phyloP scores from a whole-genome alignment of 2,329 filamentous ascomycete species.

The Exophiala xenobiotica region DNA sequence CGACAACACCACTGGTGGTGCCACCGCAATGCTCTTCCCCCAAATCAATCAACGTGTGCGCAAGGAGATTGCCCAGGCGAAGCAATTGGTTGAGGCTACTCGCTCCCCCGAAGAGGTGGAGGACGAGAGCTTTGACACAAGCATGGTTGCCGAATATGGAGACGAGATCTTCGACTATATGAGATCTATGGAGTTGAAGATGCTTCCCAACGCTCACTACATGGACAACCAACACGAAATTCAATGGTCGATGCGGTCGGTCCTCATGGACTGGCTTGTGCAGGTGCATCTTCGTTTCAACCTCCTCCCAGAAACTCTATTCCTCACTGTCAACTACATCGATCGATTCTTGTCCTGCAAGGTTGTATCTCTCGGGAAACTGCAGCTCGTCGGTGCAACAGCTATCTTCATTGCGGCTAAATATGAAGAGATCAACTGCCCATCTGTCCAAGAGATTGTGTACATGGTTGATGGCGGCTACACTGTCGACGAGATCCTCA shows the following conservation, averaged over 20 bases:
- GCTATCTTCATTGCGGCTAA: constrained; percentile 95
- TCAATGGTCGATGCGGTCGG: constrained; percentile 97
- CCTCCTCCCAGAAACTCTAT: constrained; percentile 89
- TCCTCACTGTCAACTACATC: constrained; percentile 93
- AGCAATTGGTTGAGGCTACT: constrained; percentile 64
- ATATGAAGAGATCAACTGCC: constrained; percentile 98
- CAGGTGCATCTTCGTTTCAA: constrained; percentile 92
- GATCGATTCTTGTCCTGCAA: constrained; percentile 95
- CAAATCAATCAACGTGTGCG: constrained; percentile 66
- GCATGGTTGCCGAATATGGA: constrained; percentile 95
- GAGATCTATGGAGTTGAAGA: constrained; percentile 76
- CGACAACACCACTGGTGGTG: constrained; percentile 68
- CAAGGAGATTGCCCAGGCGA: constrained; percentile 70
- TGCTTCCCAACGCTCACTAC: constrained; percentile 88
- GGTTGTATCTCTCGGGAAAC: constrained; percentile 88
- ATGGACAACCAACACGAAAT: constrained; percentile 98
- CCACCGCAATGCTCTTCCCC: constrained; percentile 69
- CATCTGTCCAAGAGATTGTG: constrained; percentile 89
- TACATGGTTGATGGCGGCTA: constrained; percentile 98
- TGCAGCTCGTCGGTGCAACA: constrained; percentile 93
- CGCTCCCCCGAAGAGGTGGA: constrained; percentile 73
- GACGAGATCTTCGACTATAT: constrained; percentile 96
- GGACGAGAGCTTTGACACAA: constrained; percentile 89
- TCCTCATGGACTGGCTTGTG: constrained; percentile 96
- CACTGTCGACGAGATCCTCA: constrained; percentile 85